phyloP scores from a whole-genome alignment of 75 land plant genomes.

The Chamaecyparis obtusa region DNA sequence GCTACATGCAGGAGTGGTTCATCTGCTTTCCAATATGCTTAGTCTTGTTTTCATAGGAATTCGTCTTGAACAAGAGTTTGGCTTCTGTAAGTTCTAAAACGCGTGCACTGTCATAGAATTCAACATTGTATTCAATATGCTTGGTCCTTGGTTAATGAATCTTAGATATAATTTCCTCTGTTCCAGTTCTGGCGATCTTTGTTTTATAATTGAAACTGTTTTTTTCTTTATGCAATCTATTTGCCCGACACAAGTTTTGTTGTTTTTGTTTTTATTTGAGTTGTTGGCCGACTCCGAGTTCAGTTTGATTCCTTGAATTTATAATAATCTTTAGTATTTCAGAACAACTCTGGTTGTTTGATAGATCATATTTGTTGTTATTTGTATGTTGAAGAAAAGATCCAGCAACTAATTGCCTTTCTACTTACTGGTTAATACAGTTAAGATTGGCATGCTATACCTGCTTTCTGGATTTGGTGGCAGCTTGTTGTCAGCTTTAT shows the following conservation, averaged over 20 bases:
- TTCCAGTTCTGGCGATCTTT: neutral
- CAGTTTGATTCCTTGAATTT: slow-evolving; percentile 5
- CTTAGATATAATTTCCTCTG: neutral
- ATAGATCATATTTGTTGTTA: slow-evolving; percentile 11
- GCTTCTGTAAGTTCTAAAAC: slow-evolving; percentile 39
- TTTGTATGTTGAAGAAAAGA: neutral
- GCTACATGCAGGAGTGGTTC: slow-evolving; percentile 80
- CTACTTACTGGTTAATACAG: slow-evolving; percentile 27
- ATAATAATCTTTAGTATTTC: neutral
- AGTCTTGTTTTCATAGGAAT: slow-evolving; percentile 68
- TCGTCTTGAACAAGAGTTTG: slow-evolving; percentile 77
- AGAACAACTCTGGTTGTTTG: slow-evolving; percentile 5
- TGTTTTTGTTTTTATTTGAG: neutral
- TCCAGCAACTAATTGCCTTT: neutral
- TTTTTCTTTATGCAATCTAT: neutral
- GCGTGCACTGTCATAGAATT: neutral
- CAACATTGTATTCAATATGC: neutral
- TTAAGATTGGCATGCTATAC: slow-evolving; percentile 61
- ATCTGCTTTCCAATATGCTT: slow-evolving; percentile 66
- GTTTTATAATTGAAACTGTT: neutral
- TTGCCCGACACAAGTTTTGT: neutral
- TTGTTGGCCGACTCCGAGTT: neutral
- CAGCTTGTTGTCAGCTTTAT: slow-evolving; percentile 60
- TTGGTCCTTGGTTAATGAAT: slow-evolving; percentile 1
- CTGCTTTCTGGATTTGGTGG: slow-evolving; percentile 77